Evolutionary conservation across 495 filamentous ascomycete genomes (phyloP).

Genomic region (Geoglossum glabrum): DNA sequence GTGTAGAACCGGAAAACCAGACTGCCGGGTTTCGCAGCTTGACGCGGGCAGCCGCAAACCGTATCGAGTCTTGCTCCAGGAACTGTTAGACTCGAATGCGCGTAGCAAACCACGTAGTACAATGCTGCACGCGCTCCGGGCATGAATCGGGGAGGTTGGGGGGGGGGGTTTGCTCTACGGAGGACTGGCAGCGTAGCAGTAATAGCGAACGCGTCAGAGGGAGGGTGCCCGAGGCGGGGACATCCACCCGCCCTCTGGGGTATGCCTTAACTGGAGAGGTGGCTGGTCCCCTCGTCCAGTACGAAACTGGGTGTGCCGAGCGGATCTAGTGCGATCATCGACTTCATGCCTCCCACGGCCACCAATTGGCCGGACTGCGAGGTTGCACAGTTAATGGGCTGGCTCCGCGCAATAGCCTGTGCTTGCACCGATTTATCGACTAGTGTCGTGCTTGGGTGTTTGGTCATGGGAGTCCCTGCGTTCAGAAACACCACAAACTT

Average conservation of each 20-base stretch:
- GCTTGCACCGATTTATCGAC: too few relatives aligned
- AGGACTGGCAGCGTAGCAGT: too few relatives aligned
- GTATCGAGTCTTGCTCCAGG: background rate
- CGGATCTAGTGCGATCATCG: background rate
- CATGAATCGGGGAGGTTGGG: too few relatives aligned
- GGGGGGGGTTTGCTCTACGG: too few relatives aligned
- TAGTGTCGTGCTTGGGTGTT: background rate
- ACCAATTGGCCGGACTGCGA: background rate
- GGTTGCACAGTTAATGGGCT: background rate
- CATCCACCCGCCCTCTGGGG: too few relatives aligned
- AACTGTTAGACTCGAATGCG: background rate
- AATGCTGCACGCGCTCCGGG: too few relatives aligned
- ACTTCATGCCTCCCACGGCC: background rate
- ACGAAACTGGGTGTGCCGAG: background rate
- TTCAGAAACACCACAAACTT: background rate
- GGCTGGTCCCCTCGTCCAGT: background rate
- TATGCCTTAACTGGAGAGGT: background rate
- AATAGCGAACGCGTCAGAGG: too few relatives aligned
- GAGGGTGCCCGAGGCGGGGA: too few relatives aligned
- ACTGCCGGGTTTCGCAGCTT: background rate
- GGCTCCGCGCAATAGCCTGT: too few relatives aligned
- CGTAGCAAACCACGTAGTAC: slow-evolving; percentile 10
- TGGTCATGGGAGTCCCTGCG: background rate
- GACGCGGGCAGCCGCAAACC: background rate
- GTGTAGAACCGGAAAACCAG: background rate